phyloP scores from a whole-genome alignment of 208 protist species.

The Crithidia expoeki region DNA sequence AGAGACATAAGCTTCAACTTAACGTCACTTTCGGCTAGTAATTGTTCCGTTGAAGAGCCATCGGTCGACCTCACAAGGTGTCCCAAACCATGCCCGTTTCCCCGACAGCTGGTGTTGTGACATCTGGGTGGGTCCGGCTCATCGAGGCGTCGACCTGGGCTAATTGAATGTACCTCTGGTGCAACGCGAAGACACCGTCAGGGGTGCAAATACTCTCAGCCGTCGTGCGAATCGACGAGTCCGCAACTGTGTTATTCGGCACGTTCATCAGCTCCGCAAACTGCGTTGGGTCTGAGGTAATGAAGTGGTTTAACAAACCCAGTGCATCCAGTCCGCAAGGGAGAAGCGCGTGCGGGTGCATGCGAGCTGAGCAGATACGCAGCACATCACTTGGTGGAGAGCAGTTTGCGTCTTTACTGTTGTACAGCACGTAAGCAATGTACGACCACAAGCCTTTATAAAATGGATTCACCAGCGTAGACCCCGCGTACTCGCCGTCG shows the following conservation, averaged over 20 bases:
- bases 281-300: slow-evolving; percentile 45
- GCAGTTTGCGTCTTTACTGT: slow-evolving; percentile 8
- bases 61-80: neutral
- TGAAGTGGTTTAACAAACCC: slow-evolving; percentile 53
- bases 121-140: slow-evolving; percentile 4
- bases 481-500: slow-evolving; percentile 31
- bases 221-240: slow-evolving; percentile 25
- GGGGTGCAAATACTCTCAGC: slow-evolving; percentile 24
- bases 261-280: slow-evolving; percentile 12
- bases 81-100: slow-evolving; percentile 33
- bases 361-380: slow-evolving; percentile 52
- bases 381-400: slow-evolving; percentile 30
- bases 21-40: too few relatives aligned
- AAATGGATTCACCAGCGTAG: slow-evolving; percentile 69
- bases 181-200: slow-evolving; percentile 40
- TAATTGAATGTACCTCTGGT: slow-evolving; percentile 54
- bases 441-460: slow-evolving; percentile 68
- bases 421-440: slow-evolving; percentile 29
- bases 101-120: neutral
- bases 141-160: slow-evolving; percentile 24
- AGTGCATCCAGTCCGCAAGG: slow-evolving; percentile 68
- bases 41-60: too few relatives aligned
- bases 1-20: too few relatives aligned
- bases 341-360: slow-evolving; percentile 72
- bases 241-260: neutral